phyloP scores from a whole-genome alignment of 1,284 basidiomycete genomes.

The Austroboletus olivaceoglutinosus region DNA sequence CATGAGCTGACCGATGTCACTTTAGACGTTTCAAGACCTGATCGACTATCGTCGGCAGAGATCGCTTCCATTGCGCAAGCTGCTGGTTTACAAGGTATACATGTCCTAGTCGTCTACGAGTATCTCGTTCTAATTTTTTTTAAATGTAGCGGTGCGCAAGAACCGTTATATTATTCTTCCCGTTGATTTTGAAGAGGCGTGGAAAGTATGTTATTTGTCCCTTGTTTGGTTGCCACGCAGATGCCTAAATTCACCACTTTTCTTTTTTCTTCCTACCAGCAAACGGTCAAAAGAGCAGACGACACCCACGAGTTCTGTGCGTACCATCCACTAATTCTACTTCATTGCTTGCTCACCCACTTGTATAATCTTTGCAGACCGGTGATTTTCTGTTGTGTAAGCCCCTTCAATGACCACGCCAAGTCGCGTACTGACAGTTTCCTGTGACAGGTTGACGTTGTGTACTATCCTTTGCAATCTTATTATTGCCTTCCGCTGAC shows the following conservation, averaged over 20 bases:
- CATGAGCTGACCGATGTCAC: conserved; percentile 10
- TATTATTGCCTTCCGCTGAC: conserved; percentile 22
- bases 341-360: neutral
- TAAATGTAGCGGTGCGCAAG: conserved; percentile 81
- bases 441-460: conserved; percentile 20
- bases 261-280: conserved; percentile 51
- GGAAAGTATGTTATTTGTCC: conserved; percentile 80
- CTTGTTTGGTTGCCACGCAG: conserved; percentile 37
- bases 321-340: conserved; percentile 28
- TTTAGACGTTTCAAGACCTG: conserved; percentile 92
- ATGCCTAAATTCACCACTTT: conserved; percentile 39
- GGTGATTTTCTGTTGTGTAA: conserved; percentile 26
- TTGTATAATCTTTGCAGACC: conserved; percentile 17
- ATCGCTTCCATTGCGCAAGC: conserved; percentile 96
- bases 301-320: conserved; percentile 95
- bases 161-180: conserved; percentile 98
- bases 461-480: conserved; percentile 29
- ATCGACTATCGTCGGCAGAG: conserved; percentile 93
- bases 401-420: neutral
- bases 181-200: conserved; percentile 97
- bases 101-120: neutral
- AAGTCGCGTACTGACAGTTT: conserved; percentile 3
- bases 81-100: conserved; percentile 90
- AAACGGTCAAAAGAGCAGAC: conserved; percentile 91
- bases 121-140: conserved; percentile 6